Base-by-base conservation (phyloP, 2,329 filamentous ascomycete genomes). In the Cryphonectria parasitica region DNA sequence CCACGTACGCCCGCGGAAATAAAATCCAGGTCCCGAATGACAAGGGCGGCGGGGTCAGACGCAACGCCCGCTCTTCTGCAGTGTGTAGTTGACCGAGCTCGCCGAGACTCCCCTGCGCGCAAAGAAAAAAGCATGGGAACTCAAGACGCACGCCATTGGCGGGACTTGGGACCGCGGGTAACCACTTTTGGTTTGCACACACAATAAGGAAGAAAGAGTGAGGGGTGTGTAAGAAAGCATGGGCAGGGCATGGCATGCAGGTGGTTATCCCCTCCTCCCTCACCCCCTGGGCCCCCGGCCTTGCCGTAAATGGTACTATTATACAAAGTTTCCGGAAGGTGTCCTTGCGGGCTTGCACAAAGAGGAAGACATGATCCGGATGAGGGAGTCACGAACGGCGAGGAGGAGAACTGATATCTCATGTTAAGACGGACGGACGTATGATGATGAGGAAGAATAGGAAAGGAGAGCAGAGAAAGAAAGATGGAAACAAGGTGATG, bases 61-160 rank as follows among this genome's bases (percentile, higher is more conserved):
- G 36, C 36, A 28, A 63, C 61, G 61, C 61, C 61, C n/a, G 61
- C 39, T 41, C 41, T 64, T 28, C 39, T 45, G 61, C 41, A 64
- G 28, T 41, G 61, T 31, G 61, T 31, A n/a, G 60, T 25, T 39
- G 39, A 39, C 61, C 61, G 61, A 64, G 61, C 61, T 45, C 61
- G 61, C 61, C 61, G 63, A 64, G 63, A 52, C 36, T 3, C 45
- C 22, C 7, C 28, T 25, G 41, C 43, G 25, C 11, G 43, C 63
- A 39, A 39, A 39, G n/a, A 39, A 11, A 39, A 39, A 49, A 10
- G 25, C 22, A 43, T 43, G 39, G 39, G 61, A 19, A 19, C 19
- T 25, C 41, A 34, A 36, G 63, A 52, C 41, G 43, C 41, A 64
- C 43, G 41, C 43, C 63, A 64, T 64, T 64, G 63, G 63, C 43